Base-by-base conservation (phyloP, 2,329 filamentous ascomycete genomes). In the Nothopassalora personata region DNA sequence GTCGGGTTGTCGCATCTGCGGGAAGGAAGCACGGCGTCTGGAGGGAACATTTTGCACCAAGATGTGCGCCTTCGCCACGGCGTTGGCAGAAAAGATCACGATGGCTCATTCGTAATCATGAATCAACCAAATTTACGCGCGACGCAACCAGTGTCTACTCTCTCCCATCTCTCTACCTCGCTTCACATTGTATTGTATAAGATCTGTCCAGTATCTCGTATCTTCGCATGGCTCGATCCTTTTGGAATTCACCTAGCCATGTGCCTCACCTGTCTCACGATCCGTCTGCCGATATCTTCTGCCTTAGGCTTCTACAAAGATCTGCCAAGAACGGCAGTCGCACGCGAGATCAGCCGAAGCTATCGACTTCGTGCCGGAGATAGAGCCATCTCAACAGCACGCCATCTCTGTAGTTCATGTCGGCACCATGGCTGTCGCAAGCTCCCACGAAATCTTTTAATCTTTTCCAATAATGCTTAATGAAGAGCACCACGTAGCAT, bases 21-120 rank as follows among this genome's bases (percentile, higher is more conserved):
- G 59, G 58, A 49, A 54, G 49, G 60, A 61, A 64, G 64, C 62
- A 66, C 63, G 64, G 64, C 64, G 64, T 66, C 56, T 56, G 58
- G 31, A 62, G 54, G 47, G 55, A 51, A 57, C n/a, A 33, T 47
- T 57, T 15, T 57, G 58, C n/a, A 54, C 15, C 34, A 49, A 30
- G 15, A 31, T 36, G 28, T 50, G 49, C 53, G 50, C 52, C 57
- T 46, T 60, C 46, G 46, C 48, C 57, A 57, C 56, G 48, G 56
- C 58, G 52, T 60, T 34, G 57, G 58, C 39, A 56, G 52, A 65
- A 46, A 56, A 61, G 57, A 53, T 51, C 55, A 53, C 59, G 48
- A 30, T 46, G 57, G 49, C 59, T 58, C 48, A 62, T 59, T 34
- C 45, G 58, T 64, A 65, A 59, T 55, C 54, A 59, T 48, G 48